Percentiles rank a stretch among this genome's conserved stretches.
Evolutionary conservation across 768 basidiomycete genomes (phyloP).

Genomic region (Fistulinella prunicolor): DNA sequence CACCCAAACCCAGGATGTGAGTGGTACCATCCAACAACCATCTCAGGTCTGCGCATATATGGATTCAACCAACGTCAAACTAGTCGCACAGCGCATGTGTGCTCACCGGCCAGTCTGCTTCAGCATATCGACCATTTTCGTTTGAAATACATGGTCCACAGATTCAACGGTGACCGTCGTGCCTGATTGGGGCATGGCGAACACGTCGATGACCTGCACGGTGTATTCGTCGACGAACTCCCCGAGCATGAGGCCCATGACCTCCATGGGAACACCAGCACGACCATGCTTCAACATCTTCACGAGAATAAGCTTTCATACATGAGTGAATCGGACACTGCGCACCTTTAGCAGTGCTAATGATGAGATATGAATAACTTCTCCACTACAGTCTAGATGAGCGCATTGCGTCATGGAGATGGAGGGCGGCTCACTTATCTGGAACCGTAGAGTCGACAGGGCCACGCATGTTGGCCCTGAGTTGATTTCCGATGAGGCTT

Average conservation of each 20-base stretch:
- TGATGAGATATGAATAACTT: slow-evolving; percentile 96
- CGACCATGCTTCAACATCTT: slow-evolving; percentile 99
- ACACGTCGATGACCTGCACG: slow-evolving; percentile 92
- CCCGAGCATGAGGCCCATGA: slow-evolving; percentile 97
- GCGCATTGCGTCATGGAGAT: background rate
- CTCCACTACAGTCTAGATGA: slow-evolving; percentile 52
- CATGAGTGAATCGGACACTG: background rate
- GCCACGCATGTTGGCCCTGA: slow-evolving; percentile 39
- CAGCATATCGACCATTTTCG: slow-evolving; percentile 97
- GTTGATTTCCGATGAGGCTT: slow-evolving; percentile 51
- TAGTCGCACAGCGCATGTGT: slow-evolving; percentile 5
- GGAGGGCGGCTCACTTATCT: slow-evolving; percentile 62
- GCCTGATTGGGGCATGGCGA: slow-evolving; percentile 98
- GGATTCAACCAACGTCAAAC: slow-evolving; percentile 5
- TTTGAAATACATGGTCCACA: slow-evolving; percentile 98
- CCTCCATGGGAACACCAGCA: slow-evolving; percentile 98
- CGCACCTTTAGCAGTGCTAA: slow-evolving; percentile 92
- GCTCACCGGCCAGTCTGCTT: slow-evolving; percentile 96
- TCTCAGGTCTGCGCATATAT: slow-evolving; percentile 85
- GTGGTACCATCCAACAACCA: slow-evolving; percentile 99
- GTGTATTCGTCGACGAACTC: slow-evolving; percentile 99
- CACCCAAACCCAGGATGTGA: slow-evolving; percentile 99
- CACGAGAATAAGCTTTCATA: slow-evolving; percentile 3
- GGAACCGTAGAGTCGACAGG: slow-evolving; percentile 55
- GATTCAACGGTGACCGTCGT: slow-evolving; percentile 98